Evolutionary conservation across 1,284 basidiomycete genomes (phyloP).

Genomic region (Pseudozyma sp.): DNA sequence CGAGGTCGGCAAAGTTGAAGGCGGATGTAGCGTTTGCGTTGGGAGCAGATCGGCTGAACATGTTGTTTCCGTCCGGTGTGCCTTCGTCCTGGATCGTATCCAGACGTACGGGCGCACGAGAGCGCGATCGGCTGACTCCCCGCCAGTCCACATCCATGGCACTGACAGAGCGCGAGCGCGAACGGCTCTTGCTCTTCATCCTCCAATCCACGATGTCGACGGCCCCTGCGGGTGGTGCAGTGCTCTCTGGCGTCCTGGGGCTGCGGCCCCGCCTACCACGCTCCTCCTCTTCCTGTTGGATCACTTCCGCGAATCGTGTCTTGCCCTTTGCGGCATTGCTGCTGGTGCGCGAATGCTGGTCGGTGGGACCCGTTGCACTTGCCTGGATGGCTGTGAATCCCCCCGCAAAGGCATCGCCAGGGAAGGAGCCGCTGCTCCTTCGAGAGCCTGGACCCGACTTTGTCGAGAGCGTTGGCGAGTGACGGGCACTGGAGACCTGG

Average conservation of each 20-base stretch:
- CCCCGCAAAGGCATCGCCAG: conserved; percentile 18
- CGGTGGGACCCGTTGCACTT: background rate
- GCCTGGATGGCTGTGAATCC: conserved; percentile 45
- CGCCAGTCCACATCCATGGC: conserved; percentile 98
- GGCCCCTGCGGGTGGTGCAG: conserved; percentile 30
- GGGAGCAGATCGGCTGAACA: conserved; percentile 56
- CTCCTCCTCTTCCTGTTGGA: conserved; percentile 56
- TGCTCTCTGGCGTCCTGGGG: conserved; percentile 60
- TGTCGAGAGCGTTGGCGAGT: conserved; percentile 37
- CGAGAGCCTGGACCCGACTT: conserved; percentile 34
- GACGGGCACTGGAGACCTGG: conserved; percentile 39
- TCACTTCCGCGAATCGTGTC: conserved; percentile 71
- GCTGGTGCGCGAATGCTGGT: conserved; percentile 10
- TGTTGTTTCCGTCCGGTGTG: conserved; percentile 15
- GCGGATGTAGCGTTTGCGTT: conserved; percentile 22
- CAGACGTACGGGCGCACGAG: conserved; percentile 76
- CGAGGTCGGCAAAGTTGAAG: conserved; percentile 54
- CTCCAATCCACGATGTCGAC: conserved; percentile 67
- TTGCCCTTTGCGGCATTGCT: conserved; percentile 68
- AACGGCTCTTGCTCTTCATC: conserved; percentile 66
- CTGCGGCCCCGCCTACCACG: conserved; percentile 56
- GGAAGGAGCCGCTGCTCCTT: conserved; percentile 50
- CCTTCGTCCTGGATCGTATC: conserved; percentile 55
- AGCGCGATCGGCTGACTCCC: conserved; percentile 88
- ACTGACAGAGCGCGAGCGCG: conserved; percentile 71